These are phyloP conservation scores for Phytophthora brassicae DNA, from an alignment of 352 stramenopile genomes.

Conservation along the genomic window DNA sequence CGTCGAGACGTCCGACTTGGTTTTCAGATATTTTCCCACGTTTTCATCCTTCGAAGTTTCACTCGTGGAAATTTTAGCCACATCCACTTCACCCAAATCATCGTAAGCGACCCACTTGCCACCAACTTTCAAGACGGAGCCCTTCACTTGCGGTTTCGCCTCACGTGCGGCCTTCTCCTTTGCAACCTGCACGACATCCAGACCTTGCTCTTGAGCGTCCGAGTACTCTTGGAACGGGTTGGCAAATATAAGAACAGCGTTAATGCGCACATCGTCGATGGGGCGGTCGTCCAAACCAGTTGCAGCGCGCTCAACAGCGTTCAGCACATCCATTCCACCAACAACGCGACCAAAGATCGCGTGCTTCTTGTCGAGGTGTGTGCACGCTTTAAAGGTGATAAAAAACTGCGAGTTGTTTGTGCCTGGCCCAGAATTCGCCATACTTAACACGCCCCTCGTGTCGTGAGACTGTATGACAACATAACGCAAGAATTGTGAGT, in stretches of 20 bases:
- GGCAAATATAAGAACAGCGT: conserved; percentile 74
- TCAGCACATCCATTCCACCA: conserved; percentile 86
- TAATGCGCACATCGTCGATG: conserved; percentile 81
- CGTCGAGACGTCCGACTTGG: conserved; percentile 6
- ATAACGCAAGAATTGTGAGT: conserved; percentile 3
- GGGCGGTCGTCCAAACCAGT: conserved; percentile 85
- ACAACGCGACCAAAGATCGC: conserved; percentile 96
- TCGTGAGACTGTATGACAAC: conserved; percentile 74
- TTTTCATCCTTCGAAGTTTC: conserved; percentile 48
- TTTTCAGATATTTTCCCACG: conserved; percentile 76
- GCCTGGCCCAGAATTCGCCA: conserved; percentile 96
- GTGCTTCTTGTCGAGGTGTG: conserved; percentile 99
- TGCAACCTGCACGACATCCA: conserved; percentile 54
- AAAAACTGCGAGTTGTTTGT: conserved; percentile 99
- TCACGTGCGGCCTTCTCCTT: conserved; percentile 57
- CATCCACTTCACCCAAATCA: conserved; percentile 52
- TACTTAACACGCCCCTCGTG: conserved; percentile 91
- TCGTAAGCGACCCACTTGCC: conserved; percentile 83
- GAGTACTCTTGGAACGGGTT: conserved; percentile 91
- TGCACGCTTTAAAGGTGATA: conserved; percentile 95
- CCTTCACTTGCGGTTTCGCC: conserved; percentile 50
- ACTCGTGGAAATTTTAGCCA: conserved; percentile 48
- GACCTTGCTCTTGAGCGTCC: conserved; percentile 52
- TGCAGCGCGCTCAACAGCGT: conserved; percentile 74
- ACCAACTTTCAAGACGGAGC: conserved; percentile 80